phyloP scores from a whole-genome alignment of 306 rosid species.

The Lithocarpus polystachyus region DNA sequence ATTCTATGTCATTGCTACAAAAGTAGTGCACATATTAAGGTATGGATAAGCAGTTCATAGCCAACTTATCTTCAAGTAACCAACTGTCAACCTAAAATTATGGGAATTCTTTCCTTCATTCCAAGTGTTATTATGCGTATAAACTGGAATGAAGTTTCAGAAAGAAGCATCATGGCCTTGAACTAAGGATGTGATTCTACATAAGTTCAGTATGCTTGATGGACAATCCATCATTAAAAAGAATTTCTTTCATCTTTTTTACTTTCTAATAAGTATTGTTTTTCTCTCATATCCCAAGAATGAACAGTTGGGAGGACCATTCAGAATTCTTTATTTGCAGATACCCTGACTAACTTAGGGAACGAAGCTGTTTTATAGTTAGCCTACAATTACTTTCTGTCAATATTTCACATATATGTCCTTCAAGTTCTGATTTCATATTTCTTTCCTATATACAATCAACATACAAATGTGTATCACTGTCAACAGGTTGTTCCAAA shows the following conservation, averaged over 20 bases:
- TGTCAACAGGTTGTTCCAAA: neutral
- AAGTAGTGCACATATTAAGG: no score
- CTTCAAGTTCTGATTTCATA: neutral
- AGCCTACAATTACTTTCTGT: neutral
- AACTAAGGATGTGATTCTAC: neutral
- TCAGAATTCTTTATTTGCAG: neutral
- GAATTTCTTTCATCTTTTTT: neutral
- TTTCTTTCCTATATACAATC: neutral
- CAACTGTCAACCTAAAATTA: no score
- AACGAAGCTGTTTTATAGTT: neutral
- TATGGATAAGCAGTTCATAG: no score
- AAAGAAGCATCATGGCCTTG: neutral
- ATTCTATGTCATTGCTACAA: no score
- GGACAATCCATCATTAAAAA: neutral
- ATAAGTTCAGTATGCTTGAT: neutral
- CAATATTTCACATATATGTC: neutral
- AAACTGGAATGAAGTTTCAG: neutral
- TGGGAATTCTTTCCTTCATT: no score
- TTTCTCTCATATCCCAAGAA: neutral
- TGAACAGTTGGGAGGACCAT: neutral
- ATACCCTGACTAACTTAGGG: neutral
- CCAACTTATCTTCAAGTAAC: neutral
- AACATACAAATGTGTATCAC: slow-evolving; percentile 16
- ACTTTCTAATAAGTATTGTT: neutral
- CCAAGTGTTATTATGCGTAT: no score